Conservation (phyloP, 257 asterid genomes). For the Plectranthus barbatus region DNA sequence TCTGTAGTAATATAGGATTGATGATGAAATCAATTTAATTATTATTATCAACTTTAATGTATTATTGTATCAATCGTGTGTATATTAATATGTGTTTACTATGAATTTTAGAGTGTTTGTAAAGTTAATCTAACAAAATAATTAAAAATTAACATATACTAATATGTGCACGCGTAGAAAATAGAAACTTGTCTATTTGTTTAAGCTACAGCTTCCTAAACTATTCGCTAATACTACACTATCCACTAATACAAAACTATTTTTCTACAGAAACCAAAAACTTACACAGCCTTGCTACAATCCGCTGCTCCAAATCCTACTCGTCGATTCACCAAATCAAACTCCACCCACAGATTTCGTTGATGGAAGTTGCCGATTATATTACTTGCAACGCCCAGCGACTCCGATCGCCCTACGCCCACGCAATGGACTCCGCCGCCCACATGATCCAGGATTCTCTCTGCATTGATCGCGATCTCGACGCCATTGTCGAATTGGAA, state of each 20-base stretch:
- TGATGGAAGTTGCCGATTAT: slow-evolving; percentile 87
- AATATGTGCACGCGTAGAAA: no score
- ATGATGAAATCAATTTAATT: no score
- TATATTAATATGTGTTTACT: no score
- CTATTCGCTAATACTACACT: slow-evolving; percentile 5
- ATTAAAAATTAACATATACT: background rate
- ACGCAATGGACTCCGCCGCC: slow-evolving; percentile 61
- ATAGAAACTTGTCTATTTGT: background rate
- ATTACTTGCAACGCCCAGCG: slow-evolving; percentile 66
- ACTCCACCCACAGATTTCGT: slow-evolving; percentile 78
- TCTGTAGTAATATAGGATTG: no score
- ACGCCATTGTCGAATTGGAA: slow-evolving; percentile 53
- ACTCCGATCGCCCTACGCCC: slow-evolving; percentile 60
- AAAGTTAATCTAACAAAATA: background rate
- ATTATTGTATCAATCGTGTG: no score
- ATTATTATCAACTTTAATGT: no score
- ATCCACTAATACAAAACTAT: slow-evolving; percentile 22
- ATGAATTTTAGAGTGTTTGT: no score
- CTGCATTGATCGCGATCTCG: slow-evolving; percentile 32
- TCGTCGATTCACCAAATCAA: slow-evolving; percentile 46
- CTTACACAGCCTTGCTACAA: slow-evolving; percentile 40
- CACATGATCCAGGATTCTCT: slow-evolving; percentile 44
- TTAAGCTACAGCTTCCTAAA: background rate
- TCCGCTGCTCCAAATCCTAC: slow-evolving; percentile 68
- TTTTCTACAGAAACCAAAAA: slow-evolving; percentile 15